Evolutionary conservation across 2,329 filamentous ascomycete genomes (phyloP), one percentile per base, ranked within the genome.

Genomic region (Exophiala sideris): DNA sequence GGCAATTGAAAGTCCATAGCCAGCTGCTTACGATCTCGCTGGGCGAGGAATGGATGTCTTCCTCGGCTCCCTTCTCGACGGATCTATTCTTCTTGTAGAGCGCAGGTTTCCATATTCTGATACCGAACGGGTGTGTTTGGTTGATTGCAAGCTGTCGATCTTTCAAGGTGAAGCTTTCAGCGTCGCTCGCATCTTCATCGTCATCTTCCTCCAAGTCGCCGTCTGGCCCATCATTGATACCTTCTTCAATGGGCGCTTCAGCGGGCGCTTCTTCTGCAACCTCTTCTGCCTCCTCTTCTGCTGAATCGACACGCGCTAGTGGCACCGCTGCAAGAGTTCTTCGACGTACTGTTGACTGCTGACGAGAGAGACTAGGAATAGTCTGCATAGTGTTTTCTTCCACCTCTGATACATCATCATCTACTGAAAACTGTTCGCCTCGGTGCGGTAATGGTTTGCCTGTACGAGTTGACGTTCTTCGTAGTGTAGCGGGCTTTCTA

Each of bases 131-230:
- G 77, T 99, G 94, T 0, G 94, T 99, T 70, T 96, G 87, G 73
- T 99, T 99, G 78, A 99, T 99, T 61, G 94, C 94, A 69, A 96
- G 86, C 73, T 99, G 94, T 52, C 94, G 85, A 71, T 99, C 94
- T 71, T 95, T 96, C 64, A 99, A 81, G 0, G 94, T 99, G 70
- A 99, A 99, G 75, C 92, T 97, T 73, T 96, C 94, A 1, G 94
- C 88, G 64, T 97, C 94, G 70, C 92, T 96, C 48, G 91, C 67
- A 55, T 88, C 84, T 54, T 76, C 84, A 32, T 88, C 86, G 16
- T 88, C 87, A 8, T 87, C 84, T 39, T 81, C 82, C 44, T 82
- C 81, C 9, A 76, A 72, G 16, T 76, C 76, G 11, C 78, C 78
- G 12, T 80, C 80, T 60, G 74, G 72, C 5, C 64, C 67, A 21